phyloP scores from a whole-genome alignment of 169 alveolate species.

The Hammondia hammondi region DNA sequence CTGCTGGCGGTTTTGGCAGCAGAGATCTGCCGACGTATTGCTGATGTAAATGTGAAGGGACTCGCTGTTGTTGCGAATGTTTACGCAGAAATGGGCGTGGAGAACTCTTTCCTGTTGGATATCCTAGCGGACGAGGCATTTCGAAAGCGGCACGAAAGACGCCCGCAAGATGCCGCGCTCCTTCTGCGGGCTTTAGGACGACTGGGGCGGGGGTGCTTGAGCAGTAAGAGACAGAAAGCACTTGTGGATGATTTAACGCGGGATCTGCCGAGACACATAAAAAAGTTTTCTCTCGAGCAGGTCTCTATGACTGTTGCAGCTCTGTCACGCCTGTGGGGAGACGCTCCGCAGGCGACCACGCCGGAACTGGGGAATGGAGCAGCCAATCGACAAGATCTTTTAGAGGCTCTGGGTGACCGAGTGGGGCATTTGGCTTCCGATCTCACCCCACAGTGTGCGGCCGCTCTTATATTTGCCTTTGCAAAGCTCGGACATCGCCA shows the following conservation, averaged over 20 bases:
- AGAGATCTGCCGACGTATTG: slow-evolving; percentile 44
- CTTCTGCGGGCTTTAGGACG: background rate
- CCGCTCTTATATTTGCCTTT: slow-evolving; percentile 20
- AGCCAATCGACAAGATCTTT: background rate
- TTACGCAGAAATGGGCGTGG: background rate
- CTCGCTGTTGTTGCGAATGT: slow-evolving; percentile 33
- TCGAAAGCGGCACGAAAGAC: background rate
- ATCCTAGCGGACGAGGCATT: background rate
- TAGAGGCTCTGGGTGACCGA: slow-evolving; percentile 24
- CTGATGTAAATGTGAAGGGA: slow-evolving; percentile 10
- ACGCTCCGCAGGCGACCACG: background rate
- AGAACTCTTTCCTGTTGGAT: background rate
- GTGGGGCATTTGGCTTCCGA: background rate
- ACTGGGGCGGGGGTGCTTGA: background rate
- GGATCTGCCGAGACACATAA: slow-evolving; percentile 11
- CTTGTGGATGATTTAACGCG: background rate
- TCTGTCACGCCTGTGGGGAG: slow-evolving; percentile 22
- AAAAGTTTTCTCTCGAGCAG: slow-evolving; percentile 5
- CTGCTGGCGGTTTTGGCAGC: background rate
- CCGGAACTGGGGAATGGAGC: background rate
- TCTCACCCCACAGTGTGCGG: slow-evolving; percentile 16
- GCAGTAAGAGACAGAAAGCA: background rate
- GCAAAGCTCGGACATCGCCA: slow-evolving; percentile 26
- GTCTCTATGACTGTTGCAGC: slow-evolving; percentile 30
- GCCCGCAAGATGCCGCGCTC: slow-evolving; percentile 2